These are phyloP conservation scores for Lobosporangium transversale DNA, from an alignment of 192 early-diverging fungal genomes.

Conservation along the genomic window DNA sequence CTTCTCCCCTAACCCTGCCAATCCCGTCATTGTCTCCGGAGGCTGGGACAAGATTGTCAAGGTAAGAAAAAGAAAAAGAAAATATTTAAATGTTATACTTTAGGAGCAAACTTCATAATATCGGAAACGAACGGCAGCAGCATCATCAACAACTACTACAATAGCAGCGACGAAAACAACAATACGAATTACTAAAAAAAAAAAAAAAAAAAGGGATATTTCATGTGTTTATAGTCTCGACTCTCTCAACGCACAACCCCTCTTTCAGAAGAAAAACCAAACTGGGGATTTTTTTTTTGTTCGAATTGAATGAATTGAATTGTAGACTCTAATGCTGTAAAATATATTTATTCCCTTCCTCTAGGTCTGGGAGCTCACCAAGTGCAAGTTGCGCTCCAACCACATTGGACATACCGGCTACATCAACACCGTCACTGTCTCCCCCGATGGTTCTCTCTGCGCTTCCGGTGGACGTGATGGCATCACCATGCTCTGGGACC, in stretches of 20 bases:
- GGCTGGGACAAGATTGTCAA: slow-evolving; percentile 99
- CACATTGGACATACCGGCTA: slow-evolving; percentile 98
- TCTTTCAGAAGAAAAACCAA: too few relatives aligned
- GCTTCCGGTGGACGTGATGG: slow-evolving; percentile 99
- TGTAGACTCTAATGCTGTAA: too few relatives aligned
- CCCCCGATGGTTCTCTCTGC: slow-evolving; percentile 99
- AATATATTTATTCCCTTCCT: background rate
- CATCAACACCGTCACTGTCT: slow-evolving; percentile 98
- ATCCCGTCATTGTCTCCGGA: slow-evolving; percentile 97
- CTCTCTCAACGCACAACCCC: too few relatives aligned
- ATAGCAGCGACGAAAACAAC: background rate
- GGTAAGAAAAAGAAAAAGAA: slow-evolving; percentile 73
- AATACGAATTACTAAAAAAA: background rate
- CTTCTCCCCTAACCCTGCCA: slow-evolving; percentile 99
- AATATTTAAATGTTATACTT: too few relatives aligned
- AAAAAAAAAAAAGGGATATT: too few relatives aligned
- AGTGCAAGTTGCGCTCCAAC: slow-evolving; percentile 99
- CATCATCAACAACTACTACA: background rate
- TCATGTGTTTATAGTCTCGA: too few relatives aligned
- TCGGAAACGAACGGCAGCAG: too few relatives aligned
- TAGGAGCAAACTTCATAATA: too few relatives aligned
- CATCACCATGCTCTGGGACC: slow-evolving; percentile 99
- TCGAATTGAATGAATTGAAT: too few relatives aligned
- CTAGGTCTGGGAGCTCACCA: slow-evolving; percentile 98
- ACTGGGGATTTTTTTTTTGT: too few relatives aligned